Conservation (phyloP, 1,139 yeast genomes). For the Zygosaccharomyces pseudobailii region DNA sequence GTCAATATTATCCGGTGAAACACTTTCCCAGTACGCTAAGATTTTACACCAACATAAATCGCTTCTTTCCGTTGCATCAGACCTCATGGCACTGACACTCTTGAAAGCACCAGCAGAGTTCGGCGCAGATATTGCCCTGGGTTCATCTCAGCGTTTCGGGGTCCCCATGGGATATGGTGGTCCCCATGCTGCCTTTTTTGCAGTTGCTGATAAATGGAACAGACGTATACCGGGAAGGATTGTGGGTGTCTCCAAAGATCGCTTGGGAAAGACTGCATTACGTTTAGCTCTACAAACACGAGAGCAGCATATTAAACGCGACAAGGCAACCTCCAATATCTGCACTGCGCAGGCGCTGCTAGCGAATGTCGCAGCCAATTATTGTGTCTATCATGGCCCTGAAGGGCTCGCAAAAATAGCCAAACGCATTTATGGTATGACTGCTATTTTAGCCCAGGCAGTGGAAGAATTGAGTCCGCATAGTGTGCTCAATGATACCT, state of each 20-base stretch:
- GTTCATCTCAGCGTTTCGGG: constrained; percentile 93
- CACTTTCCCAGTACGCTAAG: constrained; percentile 54
- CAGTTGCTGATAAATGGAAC: constrained; percentile 71
- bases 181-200: constrained; percentile 97
- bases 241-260: constrained; percentile 88
- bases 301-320: constrained; percentile 96
- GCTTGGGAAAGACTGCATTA: constrained; percentile 82
- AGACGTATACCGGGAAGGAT: constrained; percentile 96
- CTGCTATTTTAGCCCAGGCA: constrained; percentile 63
- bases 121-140: constrained; percentile 91
- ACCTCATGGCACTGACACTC: constrained; percentile 79
- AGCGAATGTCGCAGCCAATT: constrained; percentile 93
- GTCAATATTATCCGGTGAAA: constrained; percentile 46
- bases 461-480: constrained; percentile 49
- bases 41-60: constrained; percentile 69
- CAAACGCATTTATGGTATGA: constrained; percentile 66
- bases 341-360: constrained; percentile 96
- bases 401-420: constrained; percentile 83
- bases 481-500: constrained; percentile 51
- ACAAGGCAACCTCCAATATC: constrained; percentile 94
- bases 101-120: constrained; percentile 78
- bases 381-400: constrained; percentile 95
- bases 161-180: constrained; percentile 98
- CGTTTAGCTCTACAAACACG: constrained; percentile 95
- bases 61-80: constrained; percentile 80